A percentile compares a stretch with the other conserved stretches of the same genome.
phyloP scores from a whole-genome alignment of 2,329 filamentous ascomycete species.

The Aphanocladium album region DNA sequence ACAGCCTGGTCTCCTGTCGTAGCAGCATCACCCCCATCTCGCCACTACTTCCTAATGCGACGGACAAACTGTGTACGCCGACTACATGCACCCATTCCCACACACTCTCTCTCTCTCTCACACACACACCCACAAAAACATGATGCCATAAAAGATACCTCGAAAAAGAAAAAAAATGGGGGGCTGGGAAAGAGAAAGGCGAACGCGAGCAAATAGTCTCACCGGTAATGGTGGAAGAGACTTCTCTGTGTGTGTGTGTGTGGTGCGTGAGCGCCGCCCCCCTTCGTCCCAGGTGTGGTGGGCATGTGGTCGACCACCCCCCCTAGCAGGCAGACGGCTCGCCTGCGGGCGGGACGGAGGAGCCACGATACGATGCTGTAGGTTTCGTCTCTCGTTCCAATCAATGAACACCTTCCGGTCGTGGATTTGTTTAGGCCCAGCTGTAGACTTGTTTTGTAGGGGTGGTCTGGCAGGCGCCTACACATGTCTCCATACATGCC shows the following conservation, averaged over 20 bases:
- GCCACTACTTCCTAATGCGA: background rate
- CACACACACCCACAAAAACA: background rate
- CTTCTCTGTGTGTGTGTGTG: background rate
- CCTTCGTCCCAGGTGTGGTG: conserved; percentile 3
- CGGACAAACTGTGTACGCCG: background rate
- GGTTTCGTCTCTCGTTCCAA: conserved; percentile 1
- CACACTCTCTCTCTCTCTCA: background rate
- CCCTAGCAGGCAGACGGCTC: background rate
- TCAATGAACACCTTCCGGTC: background rate
- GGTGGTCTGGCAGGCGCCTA: background rate
- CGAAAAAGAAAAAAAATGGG: background rate
- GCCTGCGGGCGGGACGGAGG: background rate
- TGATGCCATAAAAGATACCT: background rate
- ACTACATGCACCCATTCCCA: background rate
- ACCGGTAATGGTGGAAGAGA: background rate
- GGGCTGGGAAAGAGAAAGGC: background rate
- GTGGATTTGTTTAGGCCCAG: background rate
- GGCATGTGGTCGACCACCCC: conserved; percentile 5
- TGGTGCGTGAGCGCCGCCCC: conserved; percentile 4
- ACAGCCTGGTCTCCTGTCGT: background rate
- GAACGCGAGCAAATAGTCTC: background rate
- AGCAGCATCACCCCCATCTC: background rate
- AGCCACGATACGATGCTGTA: conserved; percentile 14
- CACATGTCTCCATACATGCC: background rate
- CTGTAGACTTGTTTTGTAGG: background rate